phyloP scores from a whole-genome alignment of 1,139 yeast species.

The Candida sp. region DNA sequence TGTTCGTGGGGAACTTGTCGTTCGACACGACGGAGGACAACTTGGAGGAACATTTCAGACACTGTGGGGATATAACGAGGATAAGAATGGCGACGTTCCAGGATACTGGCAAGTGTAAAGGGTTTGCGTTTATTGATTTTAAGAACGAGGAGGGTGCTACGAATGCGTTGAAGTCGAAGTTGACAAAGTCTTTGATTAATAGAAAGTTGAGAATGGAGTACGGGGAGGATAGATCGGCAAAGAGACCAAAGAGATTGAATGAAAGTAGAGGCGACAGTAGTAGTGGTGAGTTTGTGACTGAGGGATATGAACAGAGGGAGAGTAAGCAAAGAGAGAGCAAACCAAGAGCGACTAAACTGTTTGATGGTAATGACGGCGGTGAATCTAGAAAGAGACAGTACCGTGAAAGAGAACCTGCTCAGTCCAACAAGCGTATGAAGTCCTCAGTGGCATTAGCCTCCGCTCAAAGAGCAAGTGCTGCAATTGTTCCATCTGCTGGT shows the following conservation, averaged over 20 bases:
- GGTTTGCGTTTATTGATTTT: slow-evolving; percentile 94
- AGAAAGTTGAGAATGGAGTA: slow-evolving; percentile 86
- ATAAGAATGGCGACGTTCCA: slow-evolving; percentile 98
- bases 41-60: slow-evolving; percentile 77
- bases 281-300: not conserved
- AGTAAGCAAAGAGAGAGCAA: slow-evolving; percentile 12
- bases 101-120: slow-evolving; percentile 96
- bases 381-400: slow-evolving; percentile 25
- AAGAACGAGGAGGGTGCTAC: slow-evolving; percentile 82
- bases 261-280: not conserved
- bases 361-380: slow-evolving; percentile 3
- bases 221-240: slow-evolving; percentile 93
- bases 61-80: slow-evolving; percentile 78
- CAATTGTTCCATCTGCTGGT: slow-evolving; percentile 91
- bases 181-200: slow-evolving; percentile 68
- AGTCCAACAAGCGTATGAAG: slow-evolving; percentile 53
- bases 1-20: slow-evolving; percentile 92
- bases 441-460: slow-evolving; percentile 89
- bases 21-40: slow-evolving; percentile 90
- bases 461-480: slow-evolving; percentile 91
- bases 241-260: slow-evolving; percentile 50
- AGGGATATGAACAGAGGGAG: slow-evolving; percentile 17
- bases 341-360: not conserved
- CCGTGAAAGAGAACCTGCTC: slow-evolving; percentile 12
- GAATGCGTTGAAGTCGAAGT: slow-evolving; percentile 75